A percentile compares a stretch with the other conserved stretches of the same genome.
Conservation (phyloP, 768 basidiomycete species). For the Serendipita sp. region DNA sequence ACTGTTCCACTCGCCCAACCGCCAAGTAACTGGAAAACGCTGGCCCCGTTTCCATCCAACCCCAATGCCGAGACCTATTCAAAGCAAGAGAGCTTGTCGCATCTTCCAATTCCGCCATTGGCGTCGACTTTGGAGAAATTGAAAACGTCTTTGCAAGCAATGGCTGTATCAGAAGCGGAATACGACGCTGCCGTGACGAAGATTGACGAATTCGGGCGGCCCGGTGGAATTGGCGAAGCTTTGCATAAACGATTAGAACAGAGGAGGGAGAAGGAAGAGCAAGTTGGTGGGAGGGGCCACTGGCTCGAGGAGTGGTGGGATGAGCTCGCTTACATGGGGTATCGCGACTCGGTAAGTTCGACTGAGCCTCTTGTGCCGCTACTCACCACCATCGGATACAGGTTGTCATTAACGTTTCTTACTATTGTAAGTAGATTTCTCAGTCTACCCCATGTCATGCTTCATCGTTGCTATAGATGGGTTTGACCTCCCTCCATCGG, state of each 20-base stretch:
- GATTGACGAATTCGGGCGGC: conserved; percentile 47
- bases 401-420: conserved; percentile 86
- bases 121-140: conserved; percentile 47
- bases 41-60: conserved; percentile 39
- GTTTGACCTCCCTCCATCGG: conserved; percentile 44
- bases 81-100: conserved; percentile 44
- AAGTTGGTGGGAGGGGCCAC: conserved; percentile 26
- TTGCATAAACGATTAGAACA: conserved; percentile 51
- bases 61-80: conserved; percentile 44
- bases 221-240: conserved; percentile 19
- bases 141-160: conserved; percentile 52
- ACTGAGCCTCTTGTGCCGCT: background rate
- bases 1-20: background rate
- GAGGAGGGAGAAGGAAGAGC: conserved; percentile 29
- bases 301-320: conserved; percentile 98
- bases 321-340: conserved; percentile 61
- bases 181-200: conserved; percentile 36
- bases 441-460: conserved; percentile 6
- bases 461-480: conserved; percentile 37
- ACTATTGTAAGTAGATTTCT: conserved; percentile 50
- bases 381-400: conserved; percentile 14
- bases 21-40: conserved; percentile 45
- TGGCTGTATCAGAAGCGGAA: conserved; percentile 49
- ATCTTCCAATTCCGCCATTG: conserved; percentile 63
- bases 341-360: conserved; percentile 61